phyloP scores from a whole-genome alignment of 306 rosid genomes.

The Mucuna pruriens region DNA sequence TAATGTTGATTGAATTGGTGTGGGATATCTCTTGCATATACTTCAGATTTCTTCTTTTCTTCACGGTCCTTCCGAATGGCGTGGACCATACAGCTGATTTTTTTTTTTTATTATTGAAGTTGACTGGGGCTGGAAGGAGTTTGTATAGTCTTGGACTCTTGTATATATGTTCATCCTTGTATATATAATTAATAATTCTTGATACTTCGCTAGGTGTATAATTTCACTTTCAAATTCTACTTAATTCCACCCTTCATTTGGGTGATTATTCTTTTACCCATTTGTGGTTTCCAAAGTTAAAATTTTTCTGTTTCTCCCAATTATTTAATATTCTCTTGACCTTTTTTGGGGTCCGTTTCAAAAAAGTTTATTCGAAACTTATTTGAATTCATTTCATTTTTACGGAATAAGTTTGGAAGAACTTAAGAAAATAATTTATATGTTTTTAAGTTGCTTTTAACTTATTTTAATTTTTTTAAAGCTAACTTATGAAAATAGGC shows the following conservation, averaged over 20 bases:
- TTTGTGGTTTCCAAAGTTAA: background rate
- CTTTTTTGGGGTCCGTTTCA: no score
- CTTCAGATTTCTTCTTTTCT: conserved; percentile 21
- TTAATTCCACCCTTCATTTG: background rate
- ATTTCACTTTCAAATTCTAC: conserved; percentile 17
- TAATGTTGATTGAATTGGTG: conserved; percentile 32
- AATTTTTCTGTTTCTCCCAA: background rate
- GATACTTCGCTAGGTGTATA: conserved; percentile 13
- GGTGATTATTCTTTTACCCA: background rate
- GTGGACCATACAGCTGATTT: conserved; percentile 31
- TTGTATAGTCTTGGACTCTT: conserved; percentile 34
- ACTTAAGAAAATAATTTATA: no score
- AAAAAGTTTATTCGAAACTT: no score
- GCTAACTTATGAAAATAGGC: no score
- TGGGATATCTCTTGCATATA: conserved; percentile 16
- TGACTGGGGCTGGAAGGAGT: conserved; percentile 38
- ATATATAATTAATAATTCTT: conserved; percentile 36
- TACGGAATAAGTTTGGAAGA: no score
- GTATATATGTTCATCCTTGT: conserved; percentile 43
- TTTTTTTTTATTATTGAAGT: conserved; percentile 32
- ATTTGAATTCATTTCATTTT: no score
- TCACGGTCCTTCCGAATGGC: conserved; percentile 28
- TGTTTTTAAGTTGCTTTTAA: no score
- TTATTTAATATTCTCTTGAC: background rate
- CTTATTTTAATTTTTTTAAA: no score